Evolutionary conservation across 768 basidiomycete species (phyloP).

Genomic region (Mycena indigotica): DNA sequence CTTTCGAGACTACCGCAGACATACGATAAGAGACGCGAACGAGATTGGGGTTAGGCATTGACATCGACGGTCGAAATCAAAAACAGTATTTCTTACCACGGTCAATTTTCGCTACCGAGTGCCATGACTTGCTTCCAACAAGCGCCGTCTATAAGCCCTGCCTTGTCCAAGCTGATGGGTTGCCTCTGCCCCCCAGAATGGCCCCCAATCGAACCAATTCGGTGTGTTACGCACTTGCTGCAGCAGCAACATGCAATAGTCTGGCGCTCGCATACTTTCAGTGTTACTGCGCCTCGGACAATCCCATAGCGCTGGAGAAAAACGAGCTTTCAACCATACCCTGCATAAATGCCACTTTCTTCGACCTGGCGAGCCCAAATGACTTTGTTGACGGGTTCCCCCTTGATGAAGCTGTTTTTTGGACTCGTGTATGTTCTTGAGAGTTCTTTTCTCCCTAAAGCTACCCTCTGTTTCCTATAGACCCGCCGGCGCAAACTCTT

Average conservation of each 20-base stretch:
- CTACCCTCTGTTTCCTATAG: neutral
- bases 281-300: neutral
- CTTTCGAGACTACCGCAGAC: too few relatives aligned
- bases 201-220: neutral
- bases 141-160: neutral
- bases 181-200: neutral
- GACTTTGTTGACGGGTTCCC: conserved; percentile 12
- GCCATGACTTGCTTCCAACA: neutral
- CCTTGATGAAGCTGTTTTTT: conserved; percentile 14
- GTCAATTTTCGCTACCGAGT: neutral
- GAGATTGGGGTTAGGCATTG: too few relatives aligned
- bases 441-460: neutral
- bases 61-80: too few relatives aligned
- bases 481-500: neutral
- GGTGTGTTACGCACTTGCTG: neutral
- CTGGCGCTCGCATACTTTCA: neutral
- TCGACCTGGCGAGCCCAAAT: conserved; percentile 9
- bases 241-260: neutral
- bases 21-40: too few relatives aligned
- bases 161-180: too few relatives aligned
- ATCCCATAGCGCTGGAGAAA: neutral
- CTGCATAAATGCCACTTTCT: neutral
- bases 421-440: conserved; percentile 14
- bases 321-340: neutral
- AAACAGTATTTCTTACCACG: too few relatives aligned